Evolutionary conservation across 2,329 filamentous ascomycete species (phyloP).

Genomic region (Leptographium flavum): DNA sequence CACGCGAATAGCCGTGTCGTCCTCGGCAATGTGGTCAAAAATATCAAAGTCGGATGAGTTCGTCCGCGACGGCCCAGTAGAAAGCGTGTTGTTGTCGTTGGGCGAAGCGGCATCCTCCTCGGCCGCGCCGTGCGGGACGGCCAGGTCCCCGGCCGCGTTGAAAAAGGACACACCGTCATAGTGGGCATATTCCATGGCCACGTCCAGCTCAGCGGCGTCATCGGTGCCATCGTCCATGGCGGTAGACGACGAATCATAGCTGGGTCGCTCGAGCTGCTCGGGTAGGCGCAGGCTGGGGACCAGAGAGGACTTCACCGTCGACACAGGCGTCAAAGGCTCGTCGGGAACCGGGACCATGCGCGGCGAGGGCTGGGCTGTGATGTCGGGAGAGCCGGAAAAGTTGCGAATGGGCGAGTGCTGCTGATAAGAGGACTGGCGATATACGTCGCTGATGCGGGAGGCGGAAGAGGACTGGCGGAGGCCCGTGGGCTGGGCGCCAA

Average conservation of each 20-base stretch:
- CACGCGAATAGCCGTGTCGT: slow-evolving; percentile 61
- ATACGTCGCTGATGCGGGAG: slow-evolving; percentile 31
- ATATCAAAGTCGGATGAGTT: slow-evolving; percentile 40
- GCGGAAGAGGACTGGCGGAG: slow-evolving; percentile 32
- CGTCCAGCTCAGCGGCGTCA: slow-evolving; percentile 7
- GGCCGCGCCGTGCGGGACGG: slow-evolving; percentile 35
- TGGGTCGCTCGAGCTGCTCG: slow-evolving; percentile 33
- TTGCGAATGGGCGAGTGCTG: slow-evolving; percentile 12
- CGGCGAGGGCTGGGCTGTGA: slow-evolving; percentile 43
- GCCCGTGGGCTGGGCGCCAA: slow-evolving; percentile 26
- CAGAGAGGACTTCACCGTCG: slow-evolving; percentile 35
- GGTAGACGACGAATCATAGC: slow-evolving; percentile 26
- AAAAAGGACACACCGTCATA: slow-evolving; percentile 31
- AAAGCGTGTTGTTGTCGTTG: slow-evolving; percentile 36
- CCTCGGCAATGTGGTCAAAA: slow-evolving; percentile 47
- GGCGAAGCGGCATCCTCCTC: slow-evolving; percentile 36
- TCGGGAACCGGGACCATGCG: slow-evolving; percentile 35
- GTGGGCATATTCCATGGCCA: slow-evolving; percentile 17
- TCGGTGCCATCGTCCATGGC: slow-evolving; percentile 7
- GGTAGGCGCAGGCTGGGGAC: slow-evolving; percentile 49
- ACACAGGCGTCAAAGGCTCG: slow-evolving; percentile 40
- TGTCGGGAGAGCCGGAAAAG: slow-evolving; percentile 32
- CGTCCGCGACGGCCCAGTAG: slow-evolving; percentile 37
- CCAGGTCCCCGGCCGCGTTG: slow-evolving; percentile 30
- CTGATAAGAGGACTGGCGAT: slow-evolving; percentile 19